These are phyloP conservation scores for Pichia membranifaciens DNA, from an alignment of 805 yeast species.

Conservation along the genomic window DNA sequence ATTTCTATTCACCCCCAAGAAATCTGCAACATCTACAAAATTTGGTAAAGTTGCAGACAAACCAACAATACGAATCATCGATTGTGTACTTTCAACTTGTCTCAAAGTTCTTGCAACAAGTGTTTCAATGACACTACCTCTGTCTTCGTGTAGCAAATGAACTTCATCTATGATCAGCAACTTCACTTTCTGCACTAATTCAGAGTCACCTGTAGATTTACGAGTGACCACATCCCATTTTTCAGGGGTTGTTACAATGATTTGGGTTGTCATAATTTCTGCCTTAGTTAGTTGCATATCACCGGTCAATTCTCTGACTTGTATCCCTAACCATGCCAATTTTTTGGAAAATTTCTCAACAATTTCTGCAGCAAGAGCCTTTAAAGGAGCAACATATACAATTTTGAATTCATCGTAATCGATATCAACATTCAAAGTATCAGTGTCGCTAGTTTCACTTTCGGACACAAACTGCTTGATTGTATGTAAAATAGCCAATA, in stretches of 20 bases:
- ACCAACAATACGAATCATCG: constrained; percentile 91
- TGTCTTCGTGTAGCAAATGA: constrained; percentile 91
- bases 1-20: constrained; percentile 81
- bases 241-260: constrained; percentile 92
- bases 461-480: constrained; percentile 65
- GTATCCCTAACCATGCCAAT: constrained; percentile 77
- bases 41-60: constrained; percentile 92
- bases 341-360: constrained; percentile 81
- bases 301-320: constrained; percentile 86
- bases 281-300: constrained; percentile 87
- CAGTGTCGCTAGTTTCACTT: constrained; percentile 34
- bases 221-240: constrained; percentile 98
- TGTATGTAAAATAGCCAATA: constrained; percentile 72
- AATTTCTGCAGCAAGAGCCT: constrained; percentile 94
- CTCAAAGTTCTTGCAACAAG: constrained; percentile 89
- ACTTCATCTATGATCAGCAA: constrained; percentile 92
- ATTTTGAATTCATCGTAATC: constrained; percentile 83
- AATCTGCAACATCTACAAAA: constrained; percentile 89
- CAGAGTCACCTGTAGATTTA: constrained; percentile 84
- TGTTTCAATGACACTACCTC: constrained; percentile 97
- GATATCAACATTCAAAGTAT: constrained; percentile 51
- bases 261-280: constrained; percentile 76
- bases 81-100: constrained; percentile 91
- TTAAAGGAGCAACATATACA: constrained; percentile 87
- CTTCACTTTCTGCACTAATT: constrained; percentile 76